These are phyloP conservation scores for Sporothrix luriei DNA, from an alignment of 2,329 filamentous ascomycete species.

Conservation along the genomic window DNA sequence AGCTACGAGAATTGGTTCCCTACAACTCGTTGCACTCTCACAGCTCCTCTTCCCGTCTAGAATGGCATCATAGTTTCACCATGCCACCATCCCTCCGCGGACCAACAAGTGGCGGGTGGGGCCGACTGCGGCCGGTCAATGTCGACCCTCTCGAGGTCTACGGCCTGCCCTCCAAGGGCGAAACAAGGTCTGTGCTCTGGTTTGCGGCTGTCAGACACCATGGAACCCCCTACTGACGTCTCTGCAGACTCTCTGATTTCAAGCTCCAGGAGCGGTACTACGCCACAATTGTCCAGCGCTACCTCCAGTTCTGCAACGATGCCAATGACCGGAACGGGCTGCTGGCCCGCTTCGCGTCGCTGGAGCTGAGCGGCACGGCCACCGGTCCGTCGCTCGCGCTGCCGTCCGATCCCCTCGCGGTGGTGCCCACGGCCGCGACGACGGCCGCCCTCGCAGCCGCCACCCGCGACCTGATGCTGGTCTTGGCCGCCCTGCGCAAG, in stretches of 20 bases:
- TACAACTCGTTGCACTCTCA: background rate
- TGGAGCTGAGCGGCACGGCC: conserved; percentile 47
- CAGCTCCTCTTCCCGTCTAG: conserved; percentile 1
- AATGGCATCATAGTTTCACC: conserved; percentile 29
- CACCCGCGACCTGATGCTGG: conserved; percentile 66
- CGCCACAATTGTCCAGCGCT: conserved; percentile 81
- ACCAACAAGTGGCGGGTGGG: conserved; percentile 61
- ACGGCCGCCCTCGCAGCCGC: conserved; percentile 21
- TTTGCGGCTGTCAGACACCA: background rate
- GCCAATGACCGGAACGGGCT: conserved; percentile 72
- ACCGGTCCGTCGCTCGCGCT: background rate
- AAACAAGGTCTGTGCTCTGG: conserved; percentile 65
- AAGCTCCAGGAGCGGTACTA: conserved; percentile 85
- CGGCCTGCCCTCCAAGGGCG: conserved; percentile 87
- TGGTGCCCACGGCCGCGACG: conserved; percentile 18
- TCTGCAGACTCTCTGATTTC: conserved; percentile 65
- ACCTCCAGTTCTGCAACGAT: conserved; percentile 83
- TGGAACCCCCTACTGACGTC: background rate
- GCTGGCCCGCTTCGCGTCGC: conserved; percentile 71
- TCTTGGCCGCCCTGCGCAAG: conserved; percentile 85
- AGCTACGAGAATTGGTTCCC: no score
- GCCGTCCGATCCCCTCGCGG: background rate
- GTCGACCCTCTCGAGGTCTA: conserved; percentile 78
- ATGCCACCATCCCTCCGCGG: conserved; percentile 41
- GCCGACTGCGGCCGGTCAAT: conserved; percentile 71